Conservation (phyloP, 768 basidiomycete genomes). For the Xerocomus brunneocitrinus region DNA sequence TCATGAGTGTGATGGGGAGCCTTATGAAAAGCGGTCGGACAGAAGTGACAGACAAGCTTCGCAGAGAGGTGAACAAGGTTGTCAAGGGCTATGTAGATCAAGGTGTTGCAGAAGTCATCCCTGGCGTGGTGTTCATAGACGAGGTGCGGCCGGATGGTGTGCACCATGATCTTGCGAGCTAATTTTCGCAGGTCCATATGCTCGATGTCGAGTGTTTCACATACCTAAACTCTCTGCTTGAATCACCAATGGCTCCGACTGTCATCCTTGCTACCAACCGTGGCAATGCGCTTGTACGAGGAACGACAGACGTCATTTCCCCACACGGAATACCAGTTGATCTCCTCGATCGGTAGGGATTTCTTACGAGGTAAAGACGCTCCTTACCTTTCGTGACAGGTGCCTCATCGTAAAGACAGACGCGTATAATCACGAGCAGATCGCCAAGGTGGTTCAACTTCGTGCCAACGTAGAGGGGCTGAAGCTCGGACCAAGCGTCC, state of each 20-base stretch:
- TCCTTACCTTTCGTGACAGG: slow-evolving; percentile 34
- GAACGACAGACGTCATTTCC: slow-evolving; percentile 85
- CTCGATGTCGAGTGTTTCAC: slow-evolving; percentile 99
- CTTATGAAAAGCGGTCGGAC: slow-evolving; percentile 91
- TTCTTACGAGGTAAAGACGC: background rate
- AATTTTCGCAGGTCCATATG: slow-evolving; percentile 85
- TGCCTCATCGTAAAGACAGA: slow-evolving; percentile 96
- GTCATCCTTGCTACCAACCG: slow-evolving; percentile 97
- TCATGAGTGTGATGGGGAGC: slow-evolving; percentile 96
- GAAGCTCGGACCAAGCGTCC: slow-evolving; percentile 65
- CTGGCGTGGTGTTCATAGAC: slow-evolving; percentile 97
- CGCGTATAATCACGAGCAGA: slow-evolving; percentile 75
- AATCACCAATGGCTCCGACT: slow-evolving; percentile 95
- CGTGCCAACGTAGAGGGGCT: slow-evolving; percentile 86
- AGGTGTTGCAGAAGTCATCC: slow-evolving; percentile 95
- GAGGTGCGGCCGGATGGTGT: slow-evolving; percentile 56
- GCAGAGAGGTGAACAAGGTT: slow-evolving; percentile 94
- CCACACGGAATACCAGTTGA: slow-evolving; percentile 95
- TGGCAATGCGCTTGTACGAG: slow-evolving; percentile 87
- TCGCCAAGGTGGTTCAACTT: slow-evolving; percentile 80
- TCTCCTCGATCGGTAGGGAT: slow-evolving; percentile 77
- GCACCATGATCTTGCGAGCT: background rate
- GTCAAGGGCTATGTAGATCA: slow-evolving; percentile 98
- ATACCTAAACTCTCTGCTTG: slow-evolving; percentile 91
- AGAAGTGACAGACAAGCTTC: slow-evolving; percentile 94